Conservation (phyloP, 768 basidiomycete species). For the Astraeus odoratus region DNA sequence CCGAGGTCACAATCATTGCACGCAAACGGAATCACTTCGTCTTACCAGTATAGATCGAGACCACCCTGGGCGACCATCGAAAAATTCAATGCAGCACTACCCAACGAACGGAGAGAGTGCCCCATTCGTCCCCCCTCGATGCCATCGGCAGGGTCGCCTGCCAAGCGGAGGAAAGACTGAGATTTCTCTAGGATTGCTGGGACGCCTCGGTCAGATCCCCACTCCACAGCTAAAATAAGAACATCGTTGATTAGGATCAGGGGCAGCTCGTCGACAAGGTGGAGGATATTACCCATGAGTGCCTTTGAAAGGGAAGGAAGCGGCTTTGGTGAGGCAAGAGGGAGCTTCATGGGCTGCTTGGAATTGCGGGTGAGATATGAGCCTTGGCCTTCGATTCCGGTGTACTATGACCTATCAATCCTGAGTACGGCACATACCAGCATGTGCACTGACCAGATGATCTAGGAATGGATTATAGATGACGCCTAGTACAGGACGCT, state of each 20-base stretch:
- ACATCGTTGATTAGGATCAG: slow-evolving; percentile 4
- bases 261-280: background rate
- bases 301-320: slow-evolving; percentile 65
- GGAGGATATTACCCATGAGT: slow-evolving; percentile 46
- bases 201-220: slow-evolving; percentile 72
- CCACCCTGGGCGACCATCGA: slow-evolving; percentile 84
- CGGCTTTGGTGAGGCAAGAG: slow-evolving; percentile 57
- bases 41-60: slow-evolving; percentile 81
- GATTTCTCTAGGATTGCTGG: slow-evolving; percentile 52
- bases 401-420: slow-evolving; percentile 43
- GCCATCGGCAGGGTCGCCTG: slow-evolving; percentile 54
- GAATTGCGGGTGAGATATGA: slow-evolving; percentile 59
- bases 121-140: slow-evolving; percentile 75
- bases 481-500: slow-evolving; percentile 80
- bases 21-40: slow-evolving; percentile 1
- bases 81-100: slow-evolving; percentile 80
- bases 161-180: slow-evolving; percentile 64
- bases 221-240: slow-evolving; percentile 59
- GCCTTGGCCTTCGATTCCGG: slow-evolving; percentile 72
- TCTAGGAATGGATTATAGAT: slow-evolving; percentile 91
- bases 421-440: background rate
- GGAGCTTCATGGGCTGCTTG: slow-evolving; percentile 48
- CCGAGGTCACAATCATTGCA: too few relatives aligned
- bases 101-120: slow-evolving; percentile 76
- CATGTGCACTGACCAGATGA: slow-evolving; percentile 49